Evolutionary conservation across 2,329 filamentous ascomycete genomes (phyloP), one percentile per base, ranked within the genome.

Genomic region (Rutstroemia sp.): DNA sequence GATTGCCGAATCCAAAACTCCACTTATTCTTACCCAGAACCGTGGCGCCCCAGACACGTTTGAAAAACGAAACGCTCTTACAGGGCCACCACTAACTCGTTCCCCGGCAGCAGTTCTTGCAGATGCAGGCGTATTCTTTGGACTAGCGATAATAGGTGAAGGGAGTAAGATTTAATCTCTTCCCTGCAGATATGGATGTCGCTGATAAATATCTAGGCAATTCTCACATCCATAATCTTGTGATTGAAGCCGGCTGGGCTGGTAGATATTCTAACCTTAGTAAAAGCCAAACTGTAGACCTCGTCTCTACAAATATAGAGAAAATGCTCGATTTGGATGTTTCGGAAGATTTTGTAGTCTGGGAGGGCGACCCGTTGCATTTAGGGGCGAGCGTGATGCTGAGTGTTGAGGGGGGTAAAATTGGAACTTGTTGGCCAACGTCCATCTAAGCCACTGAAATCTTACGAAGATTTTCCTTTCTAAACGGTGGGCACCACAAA

Each of bases 21-120:
- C 74, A 2, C 65, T 76, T n/a, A 74, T 78, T 23, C 65, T 77
- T 2, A 72, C 72, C n/a, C 69, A 66, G 14, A 70, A 68, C 42
- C 71, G 72, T 3, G 66, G 68, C 1, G 71, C 63, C 5, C 68
- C 69, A 0, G 65, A 68, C 41, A 56, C 42, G 14, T 77, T 71
- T 65, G 69, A 73, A 6, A 71, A 69, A 42, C 68, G 67, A 10
- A 68, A 73, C 45, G 65, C 69, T 3, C 66, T 77, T 0, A 65
- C 71, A 0, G 75, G 75, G 0, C 75, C 74, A 4, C 75, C 75
- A 3, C 67, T 78, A 4, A 72, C 67, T 4, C 67, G 63, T 30
- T 73, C 69, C 42, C 66, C 73, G 1, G 72, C 73, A 1, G 68
- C 71, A 9, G 65, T 73, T 1, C 65, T 77, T 16, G 62, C 62